phyloP scores from a whole-genome alignment of 2,329 filamentous ascomycete genomes.

The Amylocarpus encephaloides region DNA sequence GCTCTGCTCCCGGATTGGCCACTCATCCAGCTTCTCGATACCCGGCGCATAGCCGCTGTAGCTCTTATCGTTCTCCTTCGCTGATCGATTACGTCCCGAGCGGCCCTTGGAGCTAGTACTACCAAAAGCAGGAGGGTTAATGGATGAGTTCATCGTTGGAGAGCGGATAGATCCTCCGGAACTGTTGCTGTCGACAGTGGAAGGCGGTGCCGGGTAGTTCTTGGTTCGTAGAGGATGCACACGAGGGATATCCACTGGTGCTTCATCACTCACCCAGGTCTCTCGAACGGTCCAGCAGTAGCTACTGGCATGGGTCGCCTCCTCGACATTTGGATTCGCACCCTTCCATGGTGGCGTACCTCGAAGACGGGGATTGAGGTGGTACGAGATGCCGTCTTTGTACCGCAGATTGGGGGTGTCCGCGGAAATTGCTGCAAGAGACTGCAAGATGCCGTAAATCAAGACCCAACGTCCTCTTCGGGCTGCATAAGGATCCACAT shows the following conservation, averaged over 20 bases:
- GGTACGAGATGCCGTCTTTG: constrained; percentile 48
- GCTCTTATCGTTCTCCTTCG: constrained; percentile 7
- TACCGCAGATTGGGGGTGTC: constrained; percentile 49
- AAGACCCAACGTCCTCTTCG: constrained; percentile 55
- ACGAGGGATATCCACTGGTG: constrained; percentile 2
- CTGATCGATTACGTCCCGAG: not conserved
- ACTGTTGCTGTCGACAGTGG: constrained; percentile 3
- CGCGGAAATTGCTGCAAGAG: constrained; percentile 51
- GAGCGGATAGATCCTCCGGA: constrained; percentile 4
- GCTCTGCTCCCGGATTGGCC: constrained; percentile 18
- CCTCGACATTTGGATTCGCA: constrained; percentile 22
- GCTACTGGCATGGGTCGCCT: constrained; percentile 27
- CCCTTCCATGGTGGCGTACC: constrained; percentile 51
- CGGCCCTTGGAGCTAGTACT: not conserved
- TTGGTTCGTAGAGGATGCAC: constrained; percentile 2
- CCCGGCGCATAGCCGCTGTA: constrained; percentile 18
- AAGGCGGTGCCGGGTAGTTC: constrained; percentile 1
- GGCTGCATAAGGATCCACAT: constrained; percentile 48
- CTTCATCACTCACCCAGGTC: constrained; percentile 12
- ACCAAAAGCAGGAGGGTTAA: not conserved
- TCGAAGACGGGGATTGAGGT: constrained; percentile 48
- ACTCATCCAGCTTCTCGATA: constrained; percentile 21
- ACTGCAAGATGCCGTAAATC: constrained; percentile 54
- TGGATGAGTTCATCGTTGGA: constrained; percentile 7
- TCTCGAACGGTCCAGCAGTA: constrained; percentile 31